Evolutionary conservation across 306 rosid species (phyloP), one percentile per base, ranked within the genome.

Genomic region (Rosa persica): DNA sequence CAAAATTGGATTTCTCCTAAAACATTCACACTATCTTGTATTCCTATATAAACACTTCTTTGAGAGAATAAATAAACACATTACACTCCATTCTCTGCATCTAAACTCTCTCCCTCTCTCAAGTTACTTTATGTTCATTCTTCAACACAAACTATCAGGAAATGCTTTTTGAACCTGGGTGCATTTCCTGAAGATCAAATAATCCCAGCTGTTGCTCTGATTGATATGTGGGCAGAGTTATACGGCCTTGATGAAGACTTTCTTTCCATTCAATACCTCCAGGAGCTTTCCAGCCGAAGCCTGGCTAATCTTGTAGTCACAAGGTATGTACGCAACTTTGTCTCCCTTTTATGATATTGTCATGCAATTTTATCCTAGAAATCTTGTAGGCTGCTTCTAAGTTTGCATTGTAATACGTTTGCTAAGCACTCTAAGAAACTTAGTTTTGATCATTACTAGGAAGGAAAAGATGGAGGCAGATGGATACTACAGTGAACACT

Each of bases 161-260:
- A 90, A 25, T 81, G 91, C 77, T 91, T 91, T 82, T 27, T 61
- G 76, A 90, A 89, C 69, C 76, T 92, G 17, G 80, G 88, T 76
- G 81, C 80, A 25, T 92, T 92, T 83, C 97, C 93, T 10, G 89
- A 85, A 74, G 91, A 80, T 49, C 89, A 87, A 52, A 89, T 84
- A 81, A 92, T 88, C 49, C 84, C 89, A 44, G 90, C 73, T 23
- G 49, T 85, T 48, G 75, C 86, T 25, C 89, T 92, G 64, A 72
- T 92, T 67, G 95, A 90, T 81, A 87, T 90, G 58, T 88, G 89
- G 88, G 77, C 79, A 11, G 91, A 87, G 73, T 65, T 90, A 67
- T 79, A 66, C 72, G 78, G 44, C 22, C 68, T 84, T 12, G 80
- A 66, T 52, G 36, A 30, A 30, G 88, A 86, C 66, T 84, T 11